Evolutionary conservation across 2,329 filamentous ascomycete species (phyloP).

Genomic region (Elsinoe fawcettii): DNA sequence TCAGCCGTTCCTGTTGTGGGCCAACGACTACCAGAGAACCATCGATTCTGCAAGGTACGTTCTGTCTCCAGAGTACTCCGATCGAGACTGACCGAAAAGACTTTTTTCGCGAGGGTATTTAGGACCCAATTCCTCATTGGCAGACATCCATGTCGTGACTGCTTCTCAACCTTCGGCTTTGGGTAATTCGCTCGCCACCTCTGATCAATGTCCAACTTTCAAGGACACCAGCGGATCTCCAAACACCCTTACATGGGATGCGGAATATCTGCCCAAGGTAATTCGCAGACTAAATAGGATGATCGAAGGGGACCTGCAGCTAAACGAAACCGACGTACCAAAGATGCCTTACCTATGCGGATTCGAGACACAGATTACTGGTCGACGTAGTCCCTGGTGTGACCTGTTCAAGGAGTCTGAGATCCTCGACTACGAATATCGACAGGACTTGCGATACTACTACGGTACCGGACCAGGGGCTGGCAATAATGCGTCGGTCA

Average conservation of each 20-base stretch:
- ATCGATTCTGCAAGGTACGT: slow-evolving; percentile 47
- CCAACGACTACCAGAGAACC: slow-evolving; percentile 56
- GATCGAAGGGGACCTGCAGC: slow-evolving; percentile 41
- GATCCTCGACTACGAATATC: slow-evolving; percentile 55
- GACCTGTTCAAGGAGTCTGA: slow-evolving; percentile 53
- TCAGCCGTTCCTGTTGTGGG: slow-evolving; percentile 52
- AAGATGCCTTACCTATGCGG: slow-evolving; percentile 60
- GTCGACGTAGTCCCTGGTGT: slow-evolving; percentile 52
- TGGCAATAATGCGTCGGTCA: slow-evolving; percentile 48
- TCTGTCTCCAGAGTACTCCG: neutral
- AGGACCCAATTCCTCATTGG: slow-evolving; percentile 47
- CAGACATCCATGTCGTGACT: slow-evolving; percentile 53
- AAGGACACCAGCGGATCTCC: slow-evolving; percentile 46
- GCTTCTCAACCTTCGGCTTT: slow-evolving; percentile 46
- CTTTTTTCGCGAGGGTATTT: slow-evolving; percentile 56
- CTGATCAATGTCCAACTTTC: slow-evolving; percentile 56
- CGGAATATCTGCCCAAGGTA: slow-evolving; percentile 47
- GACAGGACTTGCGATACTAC: slow-evolving; percentile 59
- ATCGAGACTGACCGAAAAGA: slow-evolving; percentile 23
- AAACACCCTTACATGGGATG: slow-evolving; percentile 42
- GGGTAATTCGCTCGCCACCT: slow-evolving; percentile 56
- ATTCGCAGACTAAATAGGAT: slow-evolving; percentile 47
- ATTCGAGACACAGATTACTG: slow-evolving; percentile 60
- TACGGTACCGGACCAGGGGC: slow-evolving; percentile 48
- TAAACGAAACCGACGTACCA: slow-evolving; percentile 47